phyloP scores from a whole-genome alignment of 139 green algal genomes.

The Micractinium conductrix region DNA sequence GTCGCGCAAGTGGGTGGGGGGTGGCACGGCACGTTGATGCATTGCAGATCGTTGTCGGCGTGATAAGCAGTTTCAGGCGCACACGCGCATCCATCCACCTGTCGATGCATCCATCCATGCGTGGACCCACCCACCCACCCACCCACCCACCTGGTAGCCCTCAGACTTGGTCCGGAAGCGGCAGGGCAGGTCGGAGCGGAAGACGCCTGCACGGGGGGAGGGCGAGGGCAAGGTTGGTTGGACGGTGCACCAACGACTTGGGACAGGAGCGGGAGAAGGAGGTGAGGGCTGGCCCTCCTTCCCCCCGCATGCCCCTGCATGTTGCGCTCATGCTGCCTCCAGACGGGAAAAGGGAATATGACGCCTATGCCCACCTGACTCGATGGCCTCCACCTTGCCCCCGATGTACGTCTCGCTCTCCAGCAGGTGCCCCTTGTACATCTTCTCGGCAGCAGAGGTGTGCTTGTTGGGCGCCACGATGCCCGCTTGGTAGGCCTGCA shows the following conservation, averaged over 20 bases:
- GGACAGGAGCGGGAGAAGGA: neutral
- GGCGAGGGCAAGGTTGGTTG: neutral
- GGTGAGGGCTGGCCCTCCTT: too few relatives aligned
- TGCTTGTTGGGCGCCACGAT: conserved; percentile 98
- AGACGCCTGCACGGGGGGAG: conserved; percentile 74
- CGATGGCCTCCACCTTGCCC: conserved; percentile 89
- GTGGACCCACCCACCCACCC: too few relatives aligned
- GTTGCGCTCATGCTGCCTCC: too few relatives aligned
- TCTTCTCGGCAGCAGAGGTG: conserved; percentile 64
- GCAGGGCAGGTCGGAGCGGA: conserved; percentile 92
- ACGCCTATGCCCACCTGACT: conserved; percentile 42
- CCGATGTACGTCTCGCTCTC: conserved; percentile 99
- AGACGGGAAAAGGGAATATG: too few relatives aligned
- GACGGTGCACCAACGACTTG: neutral
- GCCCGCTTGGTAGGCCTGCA: conserved; percentile 62
- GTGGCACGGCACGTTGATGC: too few relatives aligned
- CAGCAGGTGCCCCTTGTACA: conserved; percentile 85
- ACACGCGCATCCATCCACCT: too few relatives aligned
- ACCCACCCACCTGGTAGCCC: conserved; percentile 76
- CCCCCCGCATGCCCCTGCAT: too few relatives aligned
- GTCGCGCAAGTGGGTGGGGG: too few relatives aligned
- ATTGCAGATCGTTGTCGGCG: too few relatives aligned
- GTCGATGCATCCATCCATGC: too few relatives aligned
- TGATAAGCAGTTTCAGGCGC: too few relatives aligned
- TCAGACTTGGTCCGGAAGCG: conserved; percentile 81